Conservation (phyloP, 805 yeast genomes). For the Yarrowia deformans region DNA sequence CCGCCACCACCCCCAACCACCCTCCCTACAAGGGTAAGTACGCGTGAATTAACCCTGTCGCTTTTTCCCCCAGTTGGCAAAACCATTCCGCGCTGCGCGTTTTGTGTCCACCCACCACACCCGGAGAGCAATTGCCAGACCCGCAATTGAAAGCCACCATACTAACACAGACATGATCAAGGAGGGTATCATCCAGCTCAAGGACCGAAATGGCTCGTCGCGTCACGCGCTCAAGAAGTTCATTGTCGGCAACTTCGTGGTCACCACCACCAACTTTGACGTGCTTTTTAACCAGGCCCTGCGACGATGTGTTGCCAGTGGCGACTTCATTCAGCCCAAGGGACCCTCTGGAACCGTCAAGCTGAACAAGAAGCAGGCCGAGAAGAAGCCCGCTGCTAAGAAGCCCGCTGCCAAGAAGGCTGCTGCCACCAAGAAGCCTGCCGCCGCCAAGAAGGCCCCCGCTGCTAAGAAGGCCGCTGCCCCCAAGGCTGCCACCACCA, state of each 20-base stretch:
- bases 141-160: constrained; percentile 41
- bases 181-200: constrained; percentile 72
- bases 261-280: constrained; percentile 72
- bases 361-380: constrained; percentile 58
- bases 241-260: constrained; percentile 67
- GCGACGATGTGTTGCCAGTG: constrained; percentile 80
- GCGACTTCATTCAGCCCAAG: constrained; percentile 81
- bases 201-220: constrained; percentile 78
- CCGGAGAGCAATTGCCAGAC: neutral
- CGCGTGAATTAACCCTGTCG: constrained; percentile 5
- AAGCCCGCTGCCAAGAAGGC: constrained; percentile 39
- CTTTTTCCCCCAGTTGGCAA: neutral
- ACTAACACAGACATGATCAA: constrained; percentile 61
- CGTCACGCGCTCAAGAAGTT: constrained; percentile 90
- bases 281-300: constrained; percentile 76
- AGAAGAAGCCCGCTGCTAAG: constrained; percentile 51
- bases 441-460: constrained; percentile 44
- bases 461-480: constrained; percentile 41
- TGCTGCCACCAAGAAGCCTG: constrained; percentile 47
- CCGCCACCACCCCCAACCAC: constrained; percentile 45
- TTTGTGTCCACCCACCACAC: neutral
- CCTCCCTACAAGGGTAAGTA: constrained; percentile 53
- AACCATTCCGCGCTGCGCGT: constrained; percentile 21
- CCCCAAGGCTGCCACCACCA: neutral
- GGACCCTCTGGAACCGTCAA: constrained; percentile 90